Evolutionary conservation across 2,329 filamentous ascomycete genomes (phyloP), one percentile per base, ranked within the genome.

Genomic region (Acrocalymma vagum): DNA sequence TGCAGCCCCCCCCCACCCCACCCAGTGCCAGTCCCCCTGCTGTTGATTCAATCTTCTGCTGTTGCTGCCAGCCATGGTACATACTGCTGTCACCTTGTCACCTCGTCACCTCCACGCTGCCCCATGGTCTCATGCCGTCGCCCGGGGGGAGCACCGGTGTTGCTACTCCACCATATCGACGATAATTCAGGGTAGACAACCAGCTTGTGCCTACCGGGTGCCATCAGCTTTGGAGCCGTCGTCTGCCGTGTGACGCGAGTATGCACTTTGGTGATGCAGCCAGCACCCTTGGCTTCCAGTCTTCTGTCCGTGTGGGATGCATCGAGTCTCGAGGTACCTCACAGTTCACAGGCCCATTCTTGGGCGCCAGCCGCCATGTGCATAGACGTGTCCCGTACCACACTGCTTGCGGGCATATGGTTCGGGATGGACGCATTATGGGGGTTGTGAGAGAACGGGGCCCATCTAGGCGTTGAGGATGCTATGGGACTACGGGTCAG

Each of bases 341-440:
- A 45, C 38, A 32, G 42, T 45, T 33, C 36, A 32, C 33, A 36
- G 43, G 41, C 46, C 42, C 38, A 27, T 29, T 30, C 25, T 30
- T 49, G 42, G 46, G 45, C 55, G 49, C 57, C 47, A 56, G 56
- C 55, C 53, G 60, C 63, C 56, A 63, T 65, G 60, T 64, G 62
- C 49, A 53, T 55, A 35, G 53, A 57, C 49, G 49, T 56, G 47
- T 61, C 52, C 41, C 30, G 60, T 64, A 51, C 51, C 38, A 63
- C 58, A 13, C 31, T 45, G 35, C 25, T 42, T 38, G 44, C 37
- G 42, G 25, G 47, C 29, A 15, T 51, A 42, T 37, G 37, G 39
- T 37, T 40, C 46, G 42, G 31, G 37, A 40, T 40, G 29, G 23
- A 35, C 38, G 36, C 35, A 32, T 38, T 30, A 36, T n/a, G n/a